Conservation (phyloP, 2,329 filamentous ascomycete species). For the Talaromyces sp. region DNA sequence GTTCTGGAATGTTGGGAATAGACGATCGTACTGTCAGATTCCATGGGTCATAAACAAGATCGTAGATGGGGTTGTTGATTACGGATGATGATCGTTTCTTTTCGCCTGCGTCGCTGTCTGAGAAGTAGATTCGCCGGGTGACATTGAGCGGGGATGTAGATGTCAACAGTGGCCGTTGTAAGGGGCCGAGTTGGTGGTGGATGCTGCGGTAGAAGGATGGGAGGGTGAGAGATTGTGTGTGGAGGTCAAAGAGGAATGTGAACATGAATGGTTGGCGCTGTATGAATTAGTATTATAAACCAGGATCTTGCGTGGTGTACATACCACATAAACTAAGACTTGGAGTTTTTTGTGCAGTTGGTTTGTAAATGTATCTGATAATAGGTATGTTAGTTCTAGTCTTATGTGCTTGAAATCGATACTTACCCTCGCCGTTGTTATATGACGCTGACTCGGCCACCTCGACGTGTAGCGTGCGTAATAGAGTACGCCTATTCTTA, state of each 20-base stretch:
- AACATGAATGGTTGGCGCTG: conserved; percentile 51
- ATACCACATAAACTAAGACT: conserved; percentile 44
- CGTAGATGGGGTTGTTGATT: conserved; percentile 51
- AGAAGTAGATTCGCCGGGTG: conserved; percentile 35
- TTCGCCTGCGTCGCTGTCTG: conserved; percentile 33
- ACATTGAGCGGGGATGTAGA: conserved; percentile 47
- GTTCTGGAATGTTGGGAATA: conserved; percentile 62
- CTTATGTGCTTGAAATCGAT: background rate
- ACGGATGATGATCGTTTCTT: conserved; percentile 29
- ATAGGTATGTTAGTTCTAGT: background rate
- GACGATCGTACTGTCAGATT: conserved; percentile 58
- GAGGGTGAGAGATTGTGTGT: conserved; percentile 40
- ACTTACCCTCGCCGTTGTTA: conserved; percentile 13
- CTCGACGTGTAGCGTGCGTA: conserved; percentile 37
- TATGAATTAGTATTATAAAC: background rate
- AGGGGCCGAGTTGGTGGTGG: conserved; percentile 48
- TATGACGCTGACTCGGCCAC: conserved; percentile 21
- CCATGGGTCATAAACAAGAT: conserved; percentile 59
- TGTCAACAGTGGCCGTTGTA: conserved; percentile 45
- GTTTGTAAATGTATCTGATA: conserved; percentile 1
- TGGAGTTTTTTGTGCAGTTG: conserved; percentile 28
- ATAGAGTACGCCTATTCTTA: conserved; percentile 32
- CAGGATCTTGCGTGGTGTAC: conserved; percentile 13
- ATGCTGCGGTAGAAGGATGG: conserved; percentile 48
- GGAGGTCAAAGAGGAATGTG: conserved; percentile 47